Base-by-base conservation (phyloP, 352 stramenopile genomes). In the Pythium volutum region DNA sequence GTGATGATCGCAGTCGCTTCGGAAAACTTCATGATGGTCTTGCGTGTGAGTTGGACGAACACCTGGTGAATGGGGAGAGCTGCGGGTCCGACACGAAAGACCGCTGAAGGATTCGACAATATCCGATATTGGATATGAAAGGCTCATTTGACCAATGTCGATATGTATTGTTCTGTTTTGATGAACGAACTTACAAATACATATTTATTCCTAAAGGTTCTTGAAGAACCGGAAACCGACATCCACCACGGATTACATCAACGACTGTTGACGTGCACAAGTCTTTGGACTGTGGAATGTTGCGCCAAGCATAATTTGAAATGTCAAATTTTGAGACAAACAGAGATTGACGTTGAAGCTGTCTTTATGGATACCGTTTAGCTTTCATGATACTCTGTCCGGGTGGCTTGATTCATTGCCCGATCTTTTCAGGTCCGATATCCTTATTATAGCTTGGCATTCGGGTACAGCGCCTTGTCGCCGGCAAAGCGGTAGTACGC, bases 1-100 rank as follows among this genome's bases (percentile, higher is more conserved):
- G 84, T 93, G 52, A 93, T 70, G 59, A 93, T 88, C 18, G 70
- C 80, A 49, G 86, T 71, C 47, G 69, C 68, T 14, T 91, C 63
- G 48, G 68, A 69, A 51, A 86, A 68, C 63, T 92, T 72, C 82
- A 93, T 93, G 11, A 93, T 93, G 11, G 41, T 26, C 22, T 45
- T 49, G 27, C 14, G 31, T 76, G 29, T 20, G 29, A 46, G 22
- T 34, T 26, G 12, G 12, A 4, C 18, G 31, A 8, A 4, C 26
- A 27, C 3, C 57, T 57, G 29, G 25, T 36, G 43, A 62, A 62
- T 62, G 31, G 36, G 6, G 14, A 22, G n/a, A n/a, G n/a, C n/a
- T n/a, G n/a, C n/a, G n/a, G n/a, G 8, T 18, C 14, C n/a, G 53
- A 41, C 23, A 16, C 18, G 22, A 58, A 39, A 39, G 51, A n/a